Evolutionary conservation across 148 eudicot species (phyloP).

Genomic region (Spergularia marina): DNA sequence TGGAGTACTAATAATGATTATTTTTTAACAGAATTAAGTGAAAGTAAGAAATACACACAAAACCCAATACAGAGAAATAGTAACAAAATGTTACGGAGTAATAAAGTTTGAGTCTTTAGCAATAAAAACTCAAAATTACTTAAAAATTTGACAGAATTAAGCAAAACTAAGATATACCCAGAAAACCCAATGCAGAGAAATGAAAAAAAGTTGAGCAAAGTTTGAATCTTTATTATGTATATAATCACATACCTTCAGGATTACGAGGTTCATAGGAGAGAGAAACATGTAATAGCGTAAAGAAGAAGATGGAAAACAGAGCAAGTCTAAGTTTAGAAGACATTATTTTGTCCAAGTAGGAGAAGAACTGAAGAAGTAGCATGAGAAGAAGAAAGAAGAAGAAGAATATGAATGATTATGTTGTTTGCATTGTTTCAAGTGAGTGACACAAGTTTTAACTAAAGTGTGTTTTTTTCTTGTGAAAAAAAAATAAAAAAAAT

Average conservation of each 20-base stretch:
- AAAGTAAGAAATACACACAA: slow-evolving; percentile 17
- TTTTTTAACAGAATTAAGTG: background rate
- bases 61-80: slow-evolving; percentile 5
- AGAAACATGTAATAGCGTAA: slow-evolving; percentile 28
- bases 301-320: slow-evolving; percentile 22
- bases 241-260: slow-evolving; percentile 57
- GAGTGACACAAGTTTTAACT: background rate
- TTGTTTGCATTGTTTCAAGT: slow-evolving; percentile 15
- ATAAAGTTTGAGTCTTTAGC: background rate
- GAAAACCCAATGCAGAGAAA: slow-evolving; percentile 7
- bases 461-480: background rate
- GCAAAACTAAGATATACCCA: slow-evolving; percentile 18
- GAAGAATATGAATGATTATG: slow-evolving; percentile 22
- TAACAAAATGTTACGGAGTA: background rate
- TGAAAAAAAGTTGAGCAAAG: background rate
- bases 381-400: background rate
- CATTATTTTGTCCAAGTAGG: slow-evolving; percentile 5
- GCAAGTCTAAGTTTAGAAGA: background rate
- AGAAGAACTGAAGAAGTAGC: no score
- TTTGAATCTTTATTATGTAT: background rate
- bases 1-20: no score
- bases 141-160: background rate
- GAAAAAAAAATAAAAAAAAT: background rate
- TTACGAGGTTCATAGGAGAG: slow-evolving; percentile 66
- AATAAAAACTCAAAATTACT: background rate